Percentiles rank a stretch among this genome's conserved stretches.
phyloP scores from a whole-genome alignment of 805 yeast species.

The Wickerhamiella spandovensis region DNA sequence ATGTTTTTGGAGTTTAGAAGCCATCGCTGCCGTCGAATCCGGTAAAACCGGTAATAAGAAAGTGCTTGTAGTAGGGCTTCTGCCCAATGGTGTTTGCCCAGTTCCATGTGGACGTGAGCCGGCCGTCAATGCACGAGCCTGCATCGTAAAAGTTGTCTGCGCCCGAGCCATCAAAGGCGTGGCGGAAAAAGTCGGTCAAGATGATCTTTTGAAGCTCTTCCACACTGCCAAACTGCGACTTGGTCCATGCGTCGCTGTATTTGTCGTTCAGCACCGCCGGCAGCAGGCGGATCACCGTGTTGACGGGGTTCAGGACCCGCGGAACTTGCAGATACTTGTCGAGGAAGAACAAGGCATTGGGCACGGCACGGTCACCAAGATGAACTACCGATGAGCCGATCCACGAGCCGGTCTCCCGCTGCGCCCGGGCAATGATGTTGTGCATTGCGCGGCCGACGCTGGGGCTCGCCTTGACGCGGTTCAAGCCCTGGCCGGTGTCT shows the following conservation, averaged over 20 bases:
- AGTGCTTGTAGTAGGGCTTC: slow-evolving; percentile 50
- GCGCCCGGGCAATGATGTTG: slow-evolving; percentile 50
- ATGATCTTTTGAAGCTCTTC: slow-evolving; percentile 37
- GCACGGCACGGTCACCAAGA: slow-evolving; percentile 73
- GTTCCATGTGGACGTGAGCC: slow-evolving; percentile 71
- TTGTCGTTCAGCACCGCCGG: slow-evolving; percentile 40
- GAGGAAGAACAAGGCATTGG: slow-evolving; percentile 64
- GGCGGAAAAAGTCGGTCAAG: slow-evolving; percentile 39
- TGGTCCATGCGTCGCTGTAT: slow-evolving; percentile 30
- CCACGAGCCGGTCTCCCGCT: slow-evolving; percentile 51
- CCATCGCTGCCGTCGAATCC: slow-evolving; percentile 69
- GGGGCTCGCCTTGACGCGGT: slow-evolving; percentile 66
- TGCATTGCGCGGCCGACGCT: slow-evolving; percentile 57
- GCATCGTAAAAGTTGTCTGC: slow-evolving; percentile 75
- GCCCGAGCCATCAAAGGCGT: slow-evolving; percentile 67
- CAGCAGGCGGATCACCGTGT: slow-evolving; percentile 40
- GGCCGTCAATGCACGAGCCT: slow-evolving; percentile 75
- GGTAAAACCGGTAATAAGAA: slow-evolving; percentile 53
- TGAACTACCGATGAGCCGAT: slow-evolving; percentile 73
- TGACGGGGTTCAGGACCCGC: slow-evolving; percentile 59
- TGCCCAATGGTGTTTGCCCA: slow-evolving; percentile 61
- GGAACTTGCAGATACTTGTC: slow-evolving; percentile 77
- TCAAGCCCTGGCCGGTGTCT: slow-evolving; percentile 73
- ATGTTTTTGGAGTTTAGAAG: too few relatives aligned
- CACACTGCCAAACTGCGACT: slow-evolving; percentile 43